Evolutionary conservation across 768 basidiomycete species (phyloP).

Genomic region (Leccinum rimulosum): DNA sequence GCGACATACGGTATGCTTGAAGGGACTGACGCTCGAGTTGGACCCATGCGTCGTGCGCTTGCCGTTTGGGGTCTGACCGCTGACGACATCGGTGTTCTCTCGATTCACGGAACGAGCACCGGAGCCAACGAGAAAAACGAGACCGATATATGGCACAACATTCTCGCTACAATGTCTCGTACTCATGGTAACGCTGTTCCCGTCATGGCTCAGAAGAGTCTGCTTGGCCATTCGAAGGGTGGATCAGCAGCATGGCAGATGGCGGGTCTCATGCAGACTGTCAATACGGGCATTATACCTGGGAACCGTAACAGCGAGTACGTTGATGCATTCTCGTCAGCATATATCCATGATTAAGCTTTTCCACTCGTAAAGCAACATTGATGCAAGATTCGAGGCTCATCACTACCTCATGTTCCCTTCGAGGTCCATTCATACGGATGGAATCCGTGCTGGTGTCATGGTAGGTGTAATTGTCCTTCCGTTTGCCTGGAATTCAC

Average conservation of each 20-base stretch:
- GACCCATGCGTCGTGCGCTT: conserved; percentile 91
- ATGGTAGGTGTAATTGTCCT: conserved; percentile 58
- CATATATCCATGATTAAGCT: neutral
- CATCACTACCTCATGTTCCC: conserved; percentile 95
- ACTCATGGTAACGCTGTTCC: conserved; percentile 96
- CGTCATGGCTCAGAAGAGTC: conserved; percentile 94
- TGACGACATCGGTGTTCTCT: conserved; percentile 88
- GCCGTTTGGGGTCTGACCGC: conserved; percentile 95
- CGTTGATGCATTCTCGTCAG: conserved; percentile 34
- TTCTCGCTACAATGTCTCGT: conserved; percentile 85
- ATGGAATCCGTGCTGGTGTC: conserved; percentile 83
- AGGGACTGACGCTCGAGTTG: conserved; percentile 78
- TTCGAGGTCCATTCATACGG: conserved; percentile 92
- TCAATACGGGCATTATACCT: conserved; percentile 84
- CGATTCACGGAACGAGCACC: conserved; percentile 88
- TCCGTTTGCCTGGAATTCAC: neutral
- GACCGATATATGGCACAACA: conserved; percentile 93
- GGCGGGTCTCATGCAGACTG: conserved; percentile 84
- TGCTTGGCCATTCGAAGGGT: conserved; percentile 97
- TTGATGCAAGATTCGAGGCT: conserved; percentile 89
- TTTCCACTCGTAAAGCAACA: conserved; percentile 54
- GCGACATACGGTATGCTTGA: conserved; percentile 94
- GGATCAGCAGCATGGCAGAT: conserved; percentile 99
- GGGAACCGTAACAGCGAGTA: conserved; percentile 97
- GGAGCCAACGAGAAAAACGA: conserved; percentile 96